phyloP scores from a whole-genome alignment of 2,329 filamentous ascomycete genomes.

The Cladophialophora carrionii region DNA sequence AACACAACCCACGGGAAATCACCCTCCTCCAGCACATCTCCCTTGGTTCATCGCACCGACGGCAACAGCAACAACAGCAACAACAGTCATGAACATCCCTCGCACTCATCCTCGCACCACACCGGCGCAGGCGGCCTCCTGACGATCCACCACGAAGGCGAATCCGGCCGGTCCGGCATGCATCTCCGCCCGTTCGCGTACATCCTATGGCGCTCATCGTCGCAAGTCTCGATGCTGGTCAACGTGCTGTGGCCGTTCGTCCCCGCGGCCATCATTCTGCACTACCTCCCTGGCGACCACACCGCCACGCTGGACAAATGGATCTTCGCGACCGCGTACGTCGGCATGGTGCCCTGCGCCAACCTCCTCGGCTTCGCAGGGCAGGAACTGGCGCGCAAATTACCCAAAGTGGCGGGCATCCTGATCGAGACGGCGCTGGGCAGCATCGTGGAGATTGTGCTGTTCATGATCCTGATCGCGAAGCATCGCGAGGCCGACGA shows the following conservation, averaged over 20 bases:
- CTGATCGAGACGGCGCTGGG: constrained; percentile 63
- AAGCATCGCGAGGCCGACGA: neutral
- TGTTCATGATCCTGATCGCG: constrained; percentile 74
- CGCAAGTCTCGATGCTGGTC: constrained; percentile 64
- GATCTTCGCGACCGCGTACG: constrained; percentile 71
- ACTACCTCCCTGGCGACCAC: constrained; percentile 60
- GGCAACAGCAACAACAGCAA: neutral
- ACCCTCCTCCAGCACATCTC: neutral
- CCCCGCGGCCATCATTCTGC: constrained; percentile 68
- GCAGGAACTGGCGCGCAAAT: constrained; percentile 71
- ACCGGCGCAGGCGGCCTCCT: neutral
- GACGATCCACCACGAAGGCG: neutral
- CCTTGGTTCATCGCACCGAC: neutral
- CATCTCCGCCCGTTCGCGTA: neutral
- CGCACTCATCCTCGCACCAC: too few species aligned
- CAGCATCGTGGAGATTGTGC: constrained; percentile 76
- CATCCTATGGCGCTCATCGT: constrained; percentile 67
- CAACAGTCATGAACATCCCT: neutral
- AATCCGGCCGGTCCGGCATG: neutral
- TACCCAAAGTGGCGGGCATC: constrained; percentile 67
- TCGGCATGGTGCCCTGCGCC: constrained; percentile 76
- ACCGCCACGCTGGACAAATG: constrained; percentile 53
- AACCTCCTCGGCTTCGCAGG: constrained; percentile 76
- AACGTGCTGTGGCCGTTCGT: constrained; percentile 78
- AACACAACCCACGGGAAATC: neutral